Base-by-base conservation (phyloP, 1,284 basidiomycete genomes). In the Microbotryomycetes sp. region DNA sequence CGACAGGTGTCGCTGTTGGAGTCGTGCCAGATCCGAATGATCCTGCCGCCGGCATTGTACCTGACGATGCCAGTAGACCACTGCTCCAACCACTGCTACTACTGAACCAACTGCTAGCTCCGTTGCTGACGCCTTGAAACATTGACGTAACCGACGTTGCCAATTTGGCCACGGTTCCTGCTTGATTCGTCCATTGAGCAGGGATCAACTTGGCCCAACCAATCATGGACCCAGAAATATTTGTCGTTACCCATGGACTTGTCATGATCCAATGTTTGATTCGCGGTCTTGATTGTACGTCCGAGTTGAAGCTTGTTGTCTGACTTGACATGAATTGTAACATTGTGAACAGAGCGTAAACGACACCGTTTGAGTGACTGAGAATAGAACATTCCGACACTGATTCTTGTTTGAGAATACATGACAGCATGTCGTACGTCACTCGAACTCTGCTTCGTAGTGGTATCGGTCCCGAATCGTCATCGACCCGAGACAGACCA, bases 281-380 rank as follows among this genome's bases (percentile, higher is more conserved):
- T 16, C 25, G 25, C 31, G 45, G 16, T 26, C 32, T 42, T 9
- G 32, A 16, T 54, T 25, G 31, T 12, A 36, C 29, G 25, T 56
- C 23, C n/a, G n/a, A n/a, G n/a, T n/a, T n/a, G n/a, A n/a, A n/a
- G n/a, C n/a, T n/a, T 30, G 9, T 29, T 9, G 3, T 3, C 19
- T 14, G 7, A 7, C 19, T 5, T 45, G 9, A 9, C 1, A 47
- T 56, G 25, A 62, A 49, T 60, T 58, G 28, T 1, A 56, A 31
- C 3, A 67, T 56, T 3, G 55, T 32, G 50, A 60, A 59, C 22
- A 67, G 54, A 4, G 58, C 23, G 56, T 67, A 67, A 14, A 67
- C 49, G 32, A 61, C 16, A 2, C 65, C 65, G 59, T 67, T 67
- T 49, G 65, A 67, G 23, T 67, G 65, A 9, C 50, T 48, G 1